A percentile compares a stretch with the other conserved stretches of the same genome.
These are phyloP conservation scores for Dichomitus squalens DNA, from an alignment of 1,284 basidiomycete genomes.

Conservation along the genomic window DNA sequence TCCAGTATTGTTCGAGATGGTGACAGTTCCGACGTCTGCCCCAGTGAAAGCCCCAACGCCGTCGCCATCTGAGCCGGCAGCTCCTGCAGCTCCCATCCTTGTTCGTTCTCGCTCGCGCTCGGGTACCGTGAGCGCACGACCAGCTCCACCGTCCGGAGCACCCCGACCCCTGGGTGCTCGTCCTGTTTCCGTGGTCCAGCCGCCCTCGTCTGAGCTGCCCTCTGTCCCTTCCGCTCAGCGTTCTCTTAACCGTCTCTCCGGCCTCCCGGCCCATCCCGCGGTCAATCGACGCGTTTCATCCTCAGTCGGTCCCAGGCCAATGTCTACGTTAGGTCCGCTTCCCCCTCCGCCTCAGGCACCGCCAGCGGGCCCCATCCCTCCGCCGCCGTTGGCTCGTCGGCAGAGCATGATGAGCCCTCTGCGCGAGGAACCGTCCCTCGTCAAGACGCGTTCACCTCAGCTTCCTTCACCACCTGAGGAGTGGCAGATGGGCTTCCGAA, in stretches of 20 bases:
- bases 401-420: constrained; percentile 11
- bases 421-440: constrained; percentile 6
- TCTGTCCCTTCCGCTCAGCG: constrained; percentile 5
- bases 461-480: constrained; percentile 20
- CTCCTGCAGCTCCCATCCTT: constrained; percentile 8
- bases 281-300: constrained; percentile 19
- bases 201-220: constrained; percentile 3
- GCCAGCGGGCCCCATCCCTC: not conserved
- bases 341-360: constrained; percentile 17
- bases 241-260: constrained; percentile 15
- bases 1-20: constrained; percentile 18
- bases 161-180: constrained; percentile 14
- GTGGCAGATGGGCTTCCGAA: constrained; percentile 13
- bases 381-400: constrained; percentile 10
- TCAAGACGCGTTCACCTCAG: constrained; percentile 11
- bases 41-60: not conserved
- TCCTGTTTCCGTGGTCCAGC: not conserved
- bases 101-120: constrained; percentile 27
- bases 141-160: constrained; percentile 20
- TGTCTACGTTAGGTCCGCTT: constrained; percentile 16
- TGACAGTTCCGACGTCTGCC: constrained; percentile 7
- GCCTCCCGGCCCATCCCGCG: constrained; percentile 26
- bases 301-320: constrained; percentile 9
- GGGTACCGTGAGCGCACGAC: constrained; percentile 28
- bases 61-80: not conserved